Base-by-base conservation (phyloP, 2,329 filamentous ascomycete genomes). In the Scedosporium minutisporum region DNA sequence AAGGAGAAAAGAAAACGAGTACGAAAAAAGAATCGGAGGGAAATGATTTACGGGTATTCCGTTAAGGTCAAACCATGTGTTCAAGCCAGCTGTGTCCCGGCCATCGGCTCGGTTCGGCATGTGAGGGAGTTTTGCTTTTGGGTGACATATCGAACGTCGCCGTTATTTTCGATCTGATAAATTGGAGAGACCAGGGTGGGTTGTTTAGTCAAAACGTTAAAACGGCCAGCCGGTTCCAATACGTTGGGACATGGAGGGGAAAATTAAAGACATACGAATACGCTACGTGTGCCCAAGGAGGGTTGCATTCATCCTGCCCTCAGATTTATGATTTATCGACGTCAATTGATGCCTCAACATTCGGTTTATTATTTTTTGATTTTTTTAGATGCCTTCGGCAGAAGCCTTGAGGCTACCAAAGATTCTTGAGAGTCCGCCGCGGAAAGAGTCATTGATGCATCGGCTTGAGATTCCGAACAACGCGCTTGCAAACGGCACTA, bases 61-160 rank as follows among this genome's bases (percentile, higher is more conserved):
- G 16, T 21, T 48, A 21, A 48, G 9, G 18, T 48, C 16, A 55
- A 55, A 27, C 18, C 51, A 27, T 23, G 51, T 27, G 18, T 25
- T 25, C n/a, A 55, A 23, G 23, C n/a, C 18, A 55, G 12, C 18
- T 21, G 18, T 14, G 33, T 38, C 27, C 29, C 41, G 44, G 58
- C 33, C 59, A 23, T 38, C 59, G 59, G 59, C 44, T 61, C 59
- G 44, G 59, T 53, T 61, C 59, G 59, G 59, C 59, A 61, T 38
- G 44, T 38, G 57, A 33, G 57, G 57, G 57, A n/a, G 12, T 58
- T 23, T 27, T 55, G 51, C 18, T 55, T 23, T 55, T 55, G 6
- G 6, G 51, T 27, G 9, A 23, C 27, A 10, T 16, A 23, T 25
- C 14, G 53, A 29, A 29, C 21, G 12, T 16, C 6, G 27, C 21